Percentiles rank a stretch among this genome's conserved stretches.
Evolutionary conservation across 2,329 filamentous ascomycete genomes (phyloP).

Genomic region (Penicillium sp.): DNA sequence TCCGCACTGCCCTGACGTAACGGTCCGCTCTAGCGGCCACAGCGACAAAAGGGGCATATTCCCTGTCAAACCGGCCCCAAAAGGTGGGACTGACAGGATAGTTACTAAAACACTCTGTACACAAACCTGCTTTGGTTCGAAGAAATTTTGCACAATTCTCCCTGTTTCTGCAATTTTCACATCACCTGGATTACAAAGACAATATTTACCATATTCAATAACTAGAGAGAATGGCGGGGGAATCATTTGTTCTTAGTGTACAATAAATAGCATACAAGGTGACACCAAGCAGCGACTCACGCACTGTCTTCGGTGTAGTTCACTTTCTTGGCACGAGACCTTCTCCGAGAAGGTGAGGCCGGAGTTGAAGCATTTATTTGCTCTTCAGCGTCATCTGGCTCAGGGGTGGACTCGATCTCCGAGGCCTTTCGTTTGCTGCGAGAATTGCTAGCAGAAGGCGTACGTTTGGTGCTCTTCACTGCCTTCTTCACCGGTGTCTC

Average conservation of each 20-base stretch:
- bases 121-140: background rate
- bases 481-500: constrained; percentile 18
- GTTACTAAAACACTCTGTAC: too few species aligned
- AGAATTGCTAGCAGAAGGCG: constrained; percentile 19
- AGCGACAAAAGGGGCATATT: too few species aligned
- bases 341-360: constrained; percentile 27
- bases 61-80: too few species aligned
- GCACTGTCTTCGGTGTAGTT: constrained; percentile 38
- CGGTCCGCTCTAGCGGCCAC: too few species aligned
- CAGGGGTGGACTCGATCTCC: constrained; percentile 25
- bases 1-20: background rate
- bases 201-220: too few species aligned
- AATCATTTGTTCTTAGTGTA: background rate
- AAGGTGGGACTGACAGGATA: too few species aligned
- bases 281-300: constrained; percentile 8
- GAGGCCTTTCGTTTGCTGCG: constrained; percentile 36
- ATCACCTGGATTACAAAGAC: background rate
- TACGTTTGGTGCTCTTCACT: constrained; percentile 12
- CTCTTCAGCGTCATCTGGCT: constrained; percentile 24
- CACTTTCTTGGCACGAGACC: constrained; percentile 34
- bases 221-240: too few species aligned
- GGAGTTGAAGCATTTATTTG: background rate
- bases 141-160: background rate
- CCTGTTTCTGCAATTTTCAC: too few species aligned
- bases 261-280: background rate